These are phyloP conservation scores for Boletus edulis DNA, from an alignment of 768 basidiomycete species.

Conservation along the genomic window DNA sequence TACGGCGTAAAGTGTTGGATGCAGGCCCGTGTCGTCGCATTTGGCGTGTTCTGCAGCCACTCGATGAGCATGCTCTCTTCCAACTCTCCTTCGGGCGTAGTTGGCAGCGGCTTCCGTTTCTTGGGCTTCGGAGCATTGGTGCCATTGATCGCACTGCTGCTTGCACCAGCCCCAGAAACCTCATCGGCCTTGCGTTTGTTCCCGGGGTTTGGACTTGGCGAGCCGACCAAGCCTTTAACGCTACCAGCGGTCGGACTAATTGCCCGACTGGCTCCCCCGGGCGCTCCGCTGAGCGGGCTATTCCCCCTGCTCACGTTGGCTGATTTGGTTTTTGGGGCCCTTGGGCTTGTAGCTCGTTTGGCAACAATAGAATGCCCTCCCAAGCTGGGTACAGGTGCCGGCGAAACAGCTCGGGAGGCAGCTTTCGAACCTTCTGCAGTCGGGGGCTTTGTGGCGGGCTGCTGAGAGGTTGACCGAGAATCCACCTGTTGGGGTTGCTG, in stretches of 20 bases:
- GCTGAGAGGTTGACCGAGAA: conserved; percentile 44
- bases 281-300: conserved; percentile 48
- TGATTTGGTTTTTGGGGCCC: conserved; percentile 57
- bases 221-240: conserved; percentile 21
- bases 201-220: conserved; percentile 32
- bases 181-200: conserved; percentile 65
- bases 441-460: conserved; percentile 33
- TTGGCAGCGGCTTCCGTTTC: conserved; percentile 48
- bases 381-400: conserved; percentile 46
- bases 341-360: conserved; percentile 83
- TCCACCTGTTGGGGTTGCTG: conserved; percentile 42
- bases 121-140: conserved; percentile 44
- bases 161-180: conserved; percentile 21
- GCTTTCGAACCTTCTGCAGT: conserved; percentile 23
- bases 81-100: conserved; percentile 53
- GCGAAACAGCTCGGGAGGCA: conserved; percentile 58
- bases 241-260: conserved; percentile 38
- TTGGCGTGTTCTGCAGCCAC: conserved; percentile 69
- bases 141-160: conserved; percentile 14
- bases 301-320: conserved; percentile 48
- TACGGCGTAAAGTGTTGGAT: conserved; percentile 79
- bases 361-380: conserved; percentile 81
- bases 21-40: conserved; percentile 74
- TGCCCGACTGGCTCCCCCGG: conserved; percentile 47
- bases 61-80: conserved; percentile 67